These are phyloP conservation scores for Calonectria multiphialidica DNA, from an alignment of 2,329 filamentous ascomycete genomes.

Conservation along the genomic window DNA sequence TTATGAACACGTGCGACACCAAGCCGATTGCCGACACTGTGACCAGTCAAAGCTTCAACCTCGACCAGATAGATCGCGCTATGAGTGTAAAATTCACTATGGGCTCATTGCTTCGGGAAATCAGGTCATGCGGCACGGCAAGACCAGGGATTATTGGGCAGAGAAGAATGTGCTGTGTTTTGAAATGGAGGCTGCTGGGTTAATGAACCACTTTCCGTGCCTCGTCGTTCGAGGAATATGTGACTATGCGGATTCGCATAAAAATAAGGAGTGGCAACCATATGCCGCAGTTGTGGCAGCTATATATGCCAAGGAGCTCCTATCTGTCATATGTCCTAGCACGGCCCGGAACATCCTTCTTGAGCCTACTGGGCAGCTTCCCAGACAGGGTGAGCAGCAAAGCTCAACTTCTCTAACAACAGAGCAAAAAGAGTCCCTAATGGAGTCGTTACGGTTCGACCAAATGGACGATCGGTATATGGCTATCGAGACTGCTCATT, in stretches of 20 bases:
- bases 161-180: slow-evolving; percentile 28
- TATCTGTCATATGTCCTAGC: not conserved
- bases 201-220: slow-evolving; percentile 36
- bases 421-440: not conserved
- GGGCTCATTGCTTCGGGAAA: not conserved
- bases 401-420: not conserved
- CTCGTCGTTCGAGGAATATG: slow-evolving; percentile 51
- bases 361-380: no score
- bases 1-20: not conserved
- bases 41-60: not conserved
- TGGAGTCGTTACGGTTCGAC: slow-evolving; percentile 51
- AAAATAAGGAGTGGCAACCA: slow-evolving; percentile 49
- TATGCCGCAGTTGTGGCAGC: slow-evolving; percentile 51
- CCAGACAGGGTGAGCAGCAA: no score
- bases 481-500: slow-evolving; percentile 51
- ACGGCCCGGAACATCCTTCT: not conserved
- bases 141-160: not conserved
- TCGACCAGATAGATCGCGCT: not conserved
- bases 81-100: not conserved
- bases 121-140: not conserved
- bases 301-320: slow-evolving; percentile 38
- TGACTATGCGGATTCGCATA: slow-evolving; percentile 53
- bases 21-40: not conserved
- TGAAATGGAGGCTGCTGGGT: slow-evolving; percentile 31
- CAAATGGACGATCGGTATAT: slow-evolving; percentile 52